Percentiles rank a stretch among this genome's conserved stretches.
Evolutionary conservation across 2,329 filamentous ascomycete genomes (phyloP).

Genomic region (Pestalotiopsis sp.): DNA sequence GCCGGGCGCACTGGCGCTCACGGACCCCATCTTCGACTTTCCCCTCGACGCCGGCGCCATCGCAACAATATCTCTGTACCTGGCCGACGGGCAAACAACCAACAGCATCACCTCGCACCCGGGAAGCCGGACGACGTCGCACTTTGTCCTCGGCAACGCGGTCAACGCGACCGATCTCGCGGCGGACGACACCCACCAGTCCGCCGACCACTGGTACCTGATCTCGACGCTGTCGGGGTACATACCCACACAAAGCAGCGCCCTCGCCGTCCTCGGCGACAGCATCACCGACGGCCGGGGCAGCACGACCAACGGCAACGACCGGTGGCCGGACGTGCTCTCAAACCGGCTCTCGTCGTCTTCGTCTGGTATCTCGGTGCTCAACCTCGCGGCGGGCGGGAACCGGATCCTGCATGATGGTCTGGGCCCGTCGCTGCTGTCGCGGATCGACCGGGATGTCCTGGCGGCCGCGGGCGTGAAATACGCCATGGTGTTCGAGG

Average conservation of each 20-base stretch:
- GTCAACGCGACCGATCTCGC: slow-evolving; percentile 44
- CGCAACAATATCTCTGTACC: slow-evolving; percentile 60
- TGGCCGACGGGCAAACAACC: slow-evolving; percentile 56
- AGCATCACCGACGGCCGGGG: slow-evolving; percentile 68
- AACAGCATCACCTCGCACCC: slow-evolving; percentile 63
- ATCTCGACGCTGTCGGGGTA: slow-evolving; percentile 61
- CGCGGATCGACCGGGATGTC: slow-evolving; percentile 62
- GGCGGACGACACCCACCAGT: slow-evolving; percentile 18
- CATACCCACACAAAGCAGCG: slow-evolving; percentile 39
- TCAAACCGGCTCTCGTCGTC: slow-evolving; percentile 45
- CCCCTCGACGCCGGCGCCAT: slow-evolving; percentile 49
- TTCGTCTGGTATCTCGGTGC: slow-evolving; percentile 47
- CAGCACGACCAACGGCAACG: slow-evolving; percentile 59
- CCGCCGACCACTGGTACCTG: slow-evolving; percentile 59
- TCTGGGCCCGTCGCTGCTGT: slow-evolving; percentile 60
- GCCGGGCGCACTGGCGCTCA: slow-evolving; percentile 58
- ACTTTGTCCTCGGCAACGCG: slow-evolving; percentile 55
- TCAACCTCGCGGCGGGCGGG: slow-evolving; percentile 66
- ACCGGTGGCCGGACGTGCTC: slow-evolving; percentile 46
- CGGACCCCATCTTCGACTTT: slow-evolving; percentile 57
- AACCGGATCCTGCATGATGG: slow-evolving; percentile 64
- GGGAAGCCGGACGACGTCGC: slow-evolving; percentile 61
- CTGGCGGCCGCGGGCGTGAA: slow-evolving; percentile 56
- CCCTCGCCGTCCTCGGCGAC: slow-evolving; percentile 63
- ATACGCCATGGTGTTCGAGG: slow-evolving; percentile 64